Percentiles rank a stretch among this genome's conserved stretches.
Evolutionary conservation across 2,329 filamentous ascomycete genomes (phyloP).

Genomic region (Exophiala phaeomuriformis): DNA sequence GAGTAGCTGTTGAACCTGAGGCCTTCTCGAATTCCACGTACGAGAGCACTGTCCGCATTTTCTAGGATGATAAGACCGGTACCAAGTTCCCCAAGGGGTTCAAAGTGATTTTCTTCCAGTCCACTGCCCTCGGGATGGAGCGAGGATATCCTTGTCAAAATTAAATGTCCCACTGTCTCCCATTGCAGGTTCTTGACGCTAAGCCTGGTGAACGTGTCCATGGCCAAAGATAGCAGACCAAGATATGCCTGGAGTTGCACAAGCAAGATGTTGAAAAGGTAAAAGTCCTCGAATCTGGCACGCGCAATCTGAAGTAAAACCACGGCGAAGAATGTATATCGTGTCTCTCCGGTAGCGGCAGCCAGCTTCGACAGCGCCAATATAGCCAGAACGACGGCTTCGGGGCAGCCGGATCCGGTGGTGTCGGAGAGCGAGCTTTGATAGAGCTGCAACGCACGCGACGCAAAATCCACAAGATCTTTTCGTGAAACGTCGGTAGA

Average conservation of each 20-base stretch:
- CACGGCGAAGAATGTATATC: slow-evolving; percentile 11
- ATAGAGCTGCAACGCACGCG: slow-evolving; percentile 15
- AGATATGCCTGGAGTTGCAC: slow-evolving; percentile 39
- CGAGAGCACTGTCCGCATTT: slow-evolving; percentile 34
- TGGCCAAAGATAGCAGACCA: slow-evolving; percentile 40
- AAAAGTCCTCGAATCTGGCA: slow-evolving; percentile 41
- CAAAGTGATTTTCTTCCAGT: slow-evolving; percentile 33
- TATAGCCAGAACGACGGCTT: slow-evolving; percentile 21
- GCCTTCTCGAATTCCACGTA: slow-evolving; percentile 34
- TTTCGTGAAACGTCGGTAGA: neutral
- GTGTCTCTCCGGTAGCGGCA: neutral
- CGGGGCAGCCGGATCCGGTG: slow-evolving; percentile 12
- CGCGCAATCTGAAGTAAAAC: slow-evolving; percentile 19
- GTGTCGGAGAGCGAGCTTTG: slow-evolving; percentile 2
- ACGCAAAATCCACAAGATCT: slow-evolving; percentile 13
- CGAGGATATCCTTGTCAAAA: slow-evolving; percentile 42
- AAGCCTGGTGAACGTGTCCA: slow-evolving; percentile 40
- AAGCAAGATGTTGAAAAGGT: slow-evolving; percentile 39
- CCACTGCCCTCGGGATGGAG: slow-evolving; percentile 40
- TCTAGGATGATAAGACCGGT: slow-evolving; percentile 39
- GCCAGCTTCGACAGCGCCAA: slow-evolving; percentile 18
- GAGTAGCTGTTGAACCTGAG: slow-evolving; percentile 39
- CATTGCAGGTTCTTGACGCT: slow-evolving; percentile 45
- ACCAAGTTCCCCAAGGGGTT: slow-evolving; percentile 36
- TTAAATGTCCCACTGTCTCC: slow-evolving; percentile 42